phyloP scores from a whole-genome alignment of 306 rosid genomes.

The Biancaea sappan region DNA sequence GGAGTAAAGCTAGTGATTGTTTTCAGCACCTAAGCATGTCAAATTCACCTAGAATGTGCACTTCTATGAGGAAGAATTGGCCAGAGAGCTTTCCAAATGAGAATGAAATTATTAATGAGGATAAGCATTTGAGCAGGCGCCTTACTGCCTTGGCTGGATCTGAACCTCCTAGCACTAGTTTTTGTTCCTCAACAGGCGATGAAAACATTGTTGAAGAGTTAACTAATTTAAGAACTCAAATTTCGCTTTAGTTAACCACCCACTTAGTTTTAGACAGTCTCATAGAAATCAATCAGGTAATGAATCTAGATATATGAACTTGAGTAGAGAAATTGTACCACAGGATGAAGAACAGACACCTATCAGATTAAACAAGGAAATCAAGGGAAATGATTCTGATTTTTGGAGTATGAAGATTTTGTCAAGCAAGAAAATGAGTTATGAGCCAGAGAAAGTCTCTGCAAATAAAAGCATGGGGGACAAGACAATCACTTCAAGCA shows the following conservation, averaged over 20 bases:
- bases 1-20: constrained; percentile 37
- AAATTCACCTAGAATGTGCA: constrained; percentile 30
- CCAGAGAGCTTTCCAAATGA: constrained; percentile 36
- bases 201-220: constrained; percentile 45
- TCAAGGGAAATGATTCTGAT: constrained; percentile 36
- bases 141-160: constrained; percentile 47
- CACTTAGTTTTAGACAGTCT: constrained; percentile 35
- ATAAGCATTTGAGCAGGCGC: constrained; percentile 37
- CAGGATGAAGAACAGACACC: constrained; percentile 43
- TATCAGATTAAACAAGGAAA: constrained; percentile 47
- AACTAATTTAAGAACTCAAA: constrained; percentile 22
- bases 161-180: constrained; percentile 39
- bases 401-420: constrained; percentile 35
- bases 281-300: constrained; percentile 35
- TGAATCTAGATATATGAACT: constrained; percentile 40
- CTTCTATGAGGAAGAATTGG: constrained; percentile 35
- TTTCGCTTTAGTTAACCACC: constrained; percentile 22
- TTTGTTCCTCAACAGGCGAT: constrained; percentile 38
- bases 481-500: constrained; percentile 41
- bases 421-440: constrained; percentile 31
- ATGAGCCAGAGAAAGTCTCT: constrained; percentile 35
- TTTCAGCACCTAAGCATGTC: constrained; percentile 22
- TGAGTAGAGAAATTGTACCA: constrained; percentile 27
- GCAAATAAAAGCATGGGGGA: constrained; percentile 41
- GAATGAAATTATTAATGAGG: constrained; percentile 37